Percentiles rank a stretch among this genome's conserved stretches.
Evolutionary conservation across 192 early-diverging fungal species (phyloP).

Genomic region (Podila epigama): DNA sequence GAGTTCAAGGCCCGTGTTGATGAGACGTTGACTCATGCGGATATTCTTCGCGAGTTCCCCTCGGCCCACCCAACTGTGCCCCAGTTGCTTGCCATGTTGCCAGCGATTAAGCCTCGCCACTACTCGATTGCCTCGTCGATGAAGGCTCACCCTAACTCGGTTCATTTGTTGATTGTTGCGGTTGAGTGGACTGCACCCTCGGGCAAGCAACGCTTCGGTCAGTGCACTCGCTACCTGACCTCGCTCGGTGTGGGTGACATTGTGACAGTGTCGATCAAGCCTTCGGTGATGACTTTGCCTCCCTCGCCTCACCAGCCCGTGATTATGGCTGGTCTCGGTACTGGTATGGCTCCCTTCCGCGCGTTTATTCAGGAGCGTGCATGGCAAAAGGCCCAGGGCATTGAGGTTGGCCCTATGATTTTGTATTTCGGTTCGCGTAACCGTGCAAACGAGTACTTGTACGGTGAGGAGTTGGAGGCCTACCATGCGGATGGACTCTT

Average conservation of each 20-base stretch:
- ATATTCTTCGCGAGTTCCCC: conserved; percentile 85
- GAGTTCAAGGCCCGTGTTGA: conserved; percentile 85
- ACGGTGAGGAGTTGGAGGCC: conserved; percentile 97
- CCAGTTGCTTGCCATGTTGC: conserved; percentile 76
- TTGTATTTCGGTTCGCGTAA: conserved; percentile 97
- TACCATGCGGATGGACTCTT: conserved; percentile 90
- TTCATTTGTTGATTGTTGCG: conserved; percentile 91
- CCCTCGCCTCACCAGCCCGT: conserved; percentile 82
- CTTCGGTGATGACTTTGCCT: conserved; percentile 96
- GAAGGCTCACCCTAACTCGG: conserved; percentile 85
- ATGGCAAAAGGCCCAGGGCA: conserved; percentile 76
- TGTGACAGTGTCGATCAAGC: conserved; percentile 91
- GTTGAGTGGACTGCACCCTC: conserved; percentile 84
- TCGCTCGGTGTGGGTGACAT: conserved; percentile 69
- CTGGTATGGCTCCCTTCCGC: conserved; percentile 98
- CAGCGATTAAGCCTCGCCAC: conserved; percentile 93
- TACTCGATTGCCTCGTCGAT: conserved; percentile 98
- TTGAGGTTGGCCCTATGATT: conserved; percentile 90
- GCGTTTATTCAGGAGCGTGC: conserved; percentile 96
- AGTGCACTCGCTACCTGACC: conserved; percentile 91
- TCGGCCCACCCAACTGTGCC: conserved; percentile 79
- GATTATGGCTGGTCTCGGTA: conserved; percentile 97
- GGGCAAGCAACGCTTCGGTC: conserved; percentile 79
- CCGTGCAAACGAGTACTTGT: conserved; percentile 92
- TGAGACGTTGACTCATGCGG: conserved; percentile 86